phyloP scores from a whole-genome alignment of 257 asterid species.

The Solanum phureja region DNA sequence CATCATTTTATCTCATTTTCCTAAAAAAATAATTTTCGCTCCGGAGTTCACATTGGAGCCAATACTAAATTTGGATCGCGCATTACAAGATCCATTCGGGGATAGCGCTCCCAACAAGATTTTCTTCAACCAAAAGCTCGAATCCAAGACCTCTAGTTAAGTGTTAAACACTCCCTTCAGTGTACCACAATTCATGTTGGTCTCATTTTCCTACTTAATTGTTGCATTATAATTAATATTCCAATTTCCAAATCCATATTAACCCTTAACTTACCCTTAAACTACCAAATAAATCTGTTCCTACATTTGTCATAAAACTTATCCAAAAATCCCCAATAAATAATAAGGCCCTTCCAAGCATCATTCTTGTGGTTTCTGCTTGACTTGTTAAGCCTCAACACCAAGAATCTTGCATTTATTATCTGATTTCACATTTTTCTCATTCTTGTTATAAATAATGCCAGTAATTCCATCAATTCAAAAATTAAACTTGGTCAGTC shows the following conservation, averaged over 20 bases:
- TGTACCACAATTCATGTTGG: not conserved
- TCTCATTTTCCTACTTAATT: not conserved
- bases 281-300: not conserved
- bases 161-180: accelerated
- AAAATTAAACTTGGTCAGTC: constrained; percentile 5
- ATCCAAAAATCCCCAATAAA: not conserved
- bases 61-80: accelerated
- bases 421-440: constrained; percentile 26
- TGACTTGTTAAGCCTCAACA: constrained; percentile 21
- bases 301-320: not conserved
- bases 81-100: accelerated
- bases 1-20: not conserved
- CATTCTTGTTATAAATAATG: constrained; percentile 23
- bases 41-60: accelerated
- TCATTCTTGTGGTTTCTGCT: constrained; percentile 1
- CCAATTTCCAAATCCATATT: not conserved
- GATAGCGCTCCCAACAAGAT: accelerated
- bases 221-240: not conserved
- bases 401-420: constrained; percentile 25
- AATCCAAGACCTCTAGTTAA: not conserved
- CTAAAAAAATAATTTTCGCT: too few relatives aligned
- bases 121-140: too few relatives aligned
- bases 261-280: constrained; percentile 5
- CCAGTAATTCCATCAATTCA: constrained; percentile 10
- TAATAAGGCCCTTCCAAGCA: not conserved